Percentiles rank a stretch among this genome's conserved stretches.
phyloP scores from a whole-genome alignment of 2,329 filamentous ascomycete species.

The Ophiostoma novo-ulmi region DNA sequence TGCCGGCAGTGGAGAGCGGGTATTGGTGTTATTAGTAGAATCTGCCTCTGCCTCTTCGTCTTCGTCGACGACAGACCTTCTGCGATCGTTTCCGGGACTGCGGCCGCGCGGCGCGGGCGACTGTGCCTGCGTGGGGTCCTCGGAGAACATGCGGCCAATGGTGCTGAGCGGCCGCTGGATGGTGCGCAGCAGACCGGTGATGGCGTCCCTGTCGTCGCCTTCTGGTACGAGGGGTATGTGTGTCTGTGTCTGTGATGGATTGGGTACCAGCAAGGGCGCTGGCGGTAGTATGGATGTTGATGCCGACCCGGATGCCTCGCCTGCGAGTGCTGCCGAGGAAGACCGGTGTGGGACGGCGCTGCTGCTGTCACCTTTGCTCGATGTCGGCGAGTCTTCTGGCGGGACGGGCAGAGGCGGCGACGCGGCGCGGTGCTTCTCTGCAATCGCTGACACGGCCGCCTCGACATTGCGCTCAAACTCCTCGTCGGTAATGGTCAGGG shows the following conservation, averaged over 20 bases:
- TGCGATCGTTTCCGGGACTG: slow-evolving; percentile 3
- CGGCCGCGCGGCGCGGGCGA: slow-evolving; percentile 33
- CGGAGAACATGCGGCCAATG: slow-evolving; percentile 92
- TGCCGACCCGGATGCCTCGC: background rate
- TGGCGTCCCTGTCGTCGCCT: slow-evolving; percentile 73
- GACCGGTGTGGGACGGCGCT: too few species aligned
- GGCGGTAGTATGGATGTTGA: background rate
- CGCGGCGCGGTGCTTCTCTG: slow-evolving; percentile 69
- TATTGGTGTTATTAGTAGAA: slow-evolving; percentile 29
- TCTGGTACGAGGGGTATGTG: slow-evolving; percentile 28
- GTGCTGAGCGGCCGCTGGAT: slow-evolving; percentile 88
- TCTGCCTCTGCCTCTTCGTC: background rate
- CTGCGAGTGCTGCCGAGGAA: too few species aligned
- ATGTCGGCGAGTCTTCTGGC: slow-evolving; percentile 28
- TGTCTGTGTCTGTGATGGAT: background rate
- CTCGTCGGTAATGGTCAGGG: slow-evolving; percentile 84
- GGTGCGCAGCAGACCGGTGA: slow-evolving; percentile 77
- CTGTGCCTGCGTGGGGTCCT: slow-evolving; percentile 42
- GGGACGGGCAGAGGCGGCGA: slow-evolving; percentile 41
- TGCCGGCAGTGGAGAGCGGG: slow-evolving; percentile 54
- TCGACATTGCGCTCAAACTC: slow-evolving; percentile 98
- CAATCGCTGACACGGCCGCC: slow-evolving; percentile 88
- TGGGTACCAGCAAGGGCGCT: background rate
- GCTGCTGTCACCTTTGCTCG: slow-evolving; percentile 35
- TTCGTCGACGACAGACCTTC: background rate